These are phyloP conservation scores for Colletotrichum liaoningense DNA, from an alignment of 2,329 filamentous ascomycete genomes.

Conservation along the genomic window DNA sequence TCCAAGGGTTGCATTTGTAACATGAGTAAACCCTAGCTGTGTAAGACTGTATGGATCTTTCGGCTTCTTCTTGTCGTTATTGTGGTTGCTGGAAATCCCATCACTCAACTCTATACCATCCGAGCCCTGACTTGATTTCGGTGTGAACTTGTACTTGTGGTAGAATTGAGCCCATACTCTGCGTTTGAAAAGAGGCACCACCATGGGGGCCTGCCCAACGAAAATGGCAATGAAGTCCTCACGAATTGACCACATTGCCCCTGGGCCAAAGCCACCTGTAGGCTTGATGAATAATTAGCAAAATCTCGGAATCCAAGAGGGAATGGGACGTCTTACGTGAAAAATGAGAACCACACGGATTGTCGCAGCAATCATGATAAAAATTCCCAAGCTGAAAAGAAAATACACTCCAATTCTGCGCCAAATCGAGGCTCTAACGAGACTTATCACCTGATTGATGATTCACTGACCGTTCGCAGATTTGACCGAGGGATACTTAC, in stretches of 20 bases:
- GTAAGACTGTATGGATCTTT: constrained; percentile 38
- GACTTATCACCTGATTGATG: constrained; percentile 40
- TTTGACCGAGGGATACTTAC: constrained; percentile 22
- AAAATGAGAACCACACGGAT: constrained; percentile 45
- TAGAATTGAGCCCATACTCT: constrained; percentile 39
- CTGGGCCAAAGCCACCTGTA: constrained; percentile 16
- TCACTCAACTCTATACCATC: constrained; percentile 32
- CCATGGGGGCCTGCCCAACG: constrained; percentile 8
- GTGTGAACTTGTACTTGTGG: constrained; percentile 2
- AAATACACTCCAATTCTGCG: constrained; percentile 45
- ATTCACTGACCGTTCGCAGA: background rate
- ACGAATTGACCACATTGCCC: constrained; percentile 51
- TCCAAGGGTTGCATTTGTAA: background rate
- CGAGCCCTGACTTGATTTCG: constrained; percentile 16
- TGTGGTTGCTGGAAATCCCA: constrained; percentile 3
- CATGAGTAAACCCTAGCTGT: constrained; percentile 34
- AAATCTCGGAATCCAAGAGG: background rate
- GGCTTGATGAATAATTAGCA: background rate
- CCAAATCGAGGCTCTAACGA: constrained; percentile 41
- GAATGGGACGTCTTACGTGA: constrained; percentile 36
- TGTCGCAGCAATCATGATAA: constrained; percentile 46
- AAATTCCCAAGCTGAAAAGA: constrained; percentile 47
- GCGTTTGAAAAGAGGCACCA: constrained; percentile 22
- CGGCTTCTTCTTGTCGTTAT: constrained; percentile 23
- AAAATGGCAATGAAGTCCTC: constrained; percentile 52